Conservation (phyloP, 805 yeast genomes). For the Candida taoyuanica region DNA sequence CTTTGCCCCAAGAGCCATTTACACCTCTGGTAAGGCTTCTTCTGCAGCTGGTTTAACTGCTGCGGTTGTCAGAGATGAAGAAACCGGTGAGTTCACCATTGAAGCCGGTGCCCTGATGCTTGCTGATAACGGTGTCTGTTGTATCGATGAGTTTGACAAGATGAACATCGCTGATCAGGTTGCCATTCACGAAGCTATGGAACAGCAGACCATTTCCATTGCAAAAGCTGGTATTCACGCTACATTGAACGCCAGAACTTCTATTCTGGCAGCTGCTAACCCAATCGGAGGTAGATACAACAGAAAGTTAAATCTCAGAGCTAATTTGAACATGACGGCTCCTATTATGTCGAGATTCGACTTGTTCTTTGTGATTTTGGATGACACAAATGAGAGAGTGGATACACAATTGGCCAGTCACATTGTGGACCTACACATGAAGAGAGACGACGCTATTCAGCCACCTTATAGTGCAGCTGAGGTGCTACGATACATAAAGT, state of each 20-base stretch:
- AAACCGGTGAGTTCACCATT: slow-evolving; percentile 92
- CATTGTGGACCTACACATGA: slow-evolving; percentile 89
- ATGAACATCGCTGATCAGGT: slow-evolving; percentile 96
- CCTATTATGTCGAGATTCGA: slow-evolving; percentile 99
- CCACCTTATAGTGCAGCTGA: slow-evolving; percentile 91
- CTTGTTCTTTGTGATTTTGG: slow-evolving; percentile 87
- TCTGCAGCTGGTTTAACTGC: slow-evolving; percentile 99
- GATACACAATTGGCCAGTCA: slow-evolving; percentile 90
- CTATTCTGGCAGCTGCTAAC: slow-evolving; percentile 97
- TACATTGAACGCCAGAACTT: slow-evolving; percentile 92
- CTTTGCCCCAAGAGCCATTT: slow-evolving; percentile 90
- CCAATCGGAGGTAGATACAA: slow-evolving; percentile 97
- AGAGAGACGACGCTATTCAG: slow-evolving; percentile 80
- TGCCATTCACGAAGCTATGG: slow-evolving; percentile 99
- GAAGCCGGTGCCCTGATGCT: slow-evolving; percentile 99
- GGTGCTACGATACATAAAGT: slow-evolving; percentile 79
- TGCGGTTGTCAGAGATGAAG: slow-evolving; percentile 95
- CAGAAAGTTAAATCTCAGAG: slow-evolving; percentile 74
- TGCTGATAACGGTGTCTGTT: slow-evolving; percentile 97
- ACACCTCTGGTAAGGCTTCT: slow-evolving; percentile 97
- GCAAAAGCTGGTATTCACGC: slow-evolving; percentile 99
- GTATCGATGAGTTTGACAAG: slow-evolving; percentile 97
- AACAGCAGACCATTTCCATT: slow-evolving; percentile 96
- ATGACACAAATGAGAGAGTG: slow-evolving; percentile 87
- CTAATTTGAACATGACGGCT: slow-evolving; percentile 92